These are phyloP conservation scores for Claviceps capensis DNA, from an alignment of 2,329 filamentous ascomycete genomes.

Conservation along the genomic window DNA sequence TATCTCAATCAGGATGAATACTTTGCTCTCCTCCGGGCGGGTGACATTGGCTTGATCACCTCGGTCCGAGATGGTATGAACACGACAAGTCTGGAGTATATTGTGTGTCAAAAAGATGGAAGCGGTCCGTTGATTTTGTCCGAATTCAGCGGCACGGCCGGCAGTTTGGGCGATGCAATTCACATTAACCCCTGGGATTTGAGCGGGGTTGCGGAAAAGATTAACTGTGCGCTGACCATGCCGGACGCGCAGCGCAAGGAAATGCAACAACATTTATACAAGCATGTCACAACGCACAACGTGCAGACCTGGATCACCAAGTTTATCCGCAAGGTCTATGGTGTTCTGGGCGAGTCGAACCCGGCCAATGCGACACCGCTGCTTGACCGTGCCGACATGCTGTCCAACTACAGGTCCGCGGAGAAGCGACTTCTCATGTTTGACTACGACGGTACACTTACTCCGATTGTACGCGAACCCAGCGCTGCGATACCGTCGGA, in stretches of 20 bases:
- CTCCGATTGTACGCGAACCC: conserved; percentile 86
- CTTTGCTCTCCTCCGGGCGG: conserved; percentile 80
- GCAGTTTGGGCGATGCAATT: conserved; percentile 71
- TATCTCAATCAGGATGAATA: conserved; percentile 86
- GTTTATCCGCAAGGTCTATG: conserved; percentile 66
- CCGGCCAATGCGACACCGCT: conserved; percentile 66
- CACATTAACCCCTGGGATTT: conserved; percentile 97
- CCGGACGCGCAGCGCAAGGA: conserved; percentile 46
- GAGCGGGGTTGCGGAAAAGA: conserved; percentile 67
- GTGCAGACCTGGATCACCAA: conserved; percentile 76
- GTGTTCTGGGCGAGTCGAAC: conserved; percentile 64
- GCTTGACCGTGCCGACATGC: conserved; percentile 59
- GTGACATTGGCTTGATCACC: conserved; percentile 86
- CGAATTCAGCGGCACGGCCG: conserved; percentile 90
- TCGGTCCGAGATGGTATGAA: conserved; percentile 97
- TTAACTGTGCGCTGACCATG: conserved; percentile 73
- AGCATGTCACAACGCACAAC: conserved; percentile 73
- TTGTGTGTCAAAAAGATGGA: conserved; percentile 78
- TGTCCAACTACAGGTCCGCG: conserved; percentile 60
- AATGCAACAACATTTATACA: conserved; percentile 64
- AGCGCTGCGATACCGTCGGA: conserved; percentile 79
- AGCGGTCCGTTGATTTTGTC: conserved; percentile 85
- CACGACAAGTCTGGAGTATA: conserved; percentile 88
- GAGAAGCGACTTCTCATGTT: conserved; percentile 90
- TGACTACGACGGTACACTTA: conserved; percentile 94